phyloP scores from a whole-genome alignment of 257 asterid species.

The Striga asiatica region DNA sequence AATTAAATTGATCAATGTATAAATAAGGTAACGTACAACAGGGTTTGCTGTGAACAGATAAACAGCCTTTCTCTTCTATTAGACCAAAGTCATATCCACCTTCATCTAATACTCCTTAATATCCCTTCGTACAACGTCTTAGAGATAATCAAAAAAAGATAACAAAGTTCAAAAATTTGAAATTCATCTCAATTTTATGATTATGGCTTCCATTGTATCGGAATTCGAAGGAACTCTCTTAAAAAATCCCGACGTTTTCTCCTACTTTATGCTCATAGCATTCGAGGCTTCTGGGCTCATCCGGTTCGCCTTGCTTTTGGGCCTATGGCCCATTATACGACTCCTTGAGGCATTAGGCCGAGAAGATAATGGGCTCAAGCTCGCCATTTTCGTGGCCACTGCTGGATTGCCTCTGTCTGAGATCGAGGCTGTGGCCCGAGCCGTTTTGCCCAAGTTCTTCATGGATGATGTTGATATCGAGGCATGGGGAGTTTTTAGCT shows the following conservation, averaged over 20 bases:
- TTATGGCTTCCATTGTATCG: conserved; percentile 45
- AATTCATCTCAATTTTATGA: too few species aligned
- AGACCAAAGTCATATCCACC: conserved; percentile 48
- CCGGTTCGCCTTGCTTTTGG: conserved; percentile 43
- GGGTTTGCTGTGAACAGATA: conserved; percentile 42
- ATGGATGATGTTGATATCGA: conserved; percentile 52
- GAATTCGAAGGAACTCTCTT: conserved; percentile 75
- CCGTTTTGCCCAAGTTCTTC: conserved; percentile 73
- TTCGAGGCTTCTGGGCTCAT: conserved; percentile 76
- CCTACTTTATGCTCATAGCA: conserved; percentile 81
- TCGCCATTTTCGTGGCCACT: conserved; percentile 53
- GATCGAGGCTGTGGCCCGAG: conserved; percentile 63
- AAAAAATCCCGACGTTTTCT: conserved; percentile 46
- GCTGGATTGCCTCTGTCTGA: conserved; percentile 37
- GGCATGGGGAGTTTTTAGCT: conserved; percentile 53
- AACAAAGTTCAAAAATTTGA: too few species aligned
- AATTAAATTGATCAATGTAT: conserved; percentile 2
- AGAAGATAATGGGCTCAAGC: conserved; percentile 41
- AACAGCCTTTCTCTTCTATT: conserved; percentile 28
- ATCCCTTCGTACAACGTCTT: too few species aligned
- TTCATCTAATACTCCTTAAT: conserved; percentile 19
- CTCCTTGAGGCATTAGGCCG: conserved; percentile 38
- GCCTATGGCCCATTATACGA: conserved; percentile 53
- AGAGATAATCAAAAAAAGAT: too few species aligned
- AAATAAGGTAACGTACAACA: conserved; percentile 19